Conservation (phyloP, 768 basidiomycete genomes). For the Xerocomellus amylosporus region DNA sequence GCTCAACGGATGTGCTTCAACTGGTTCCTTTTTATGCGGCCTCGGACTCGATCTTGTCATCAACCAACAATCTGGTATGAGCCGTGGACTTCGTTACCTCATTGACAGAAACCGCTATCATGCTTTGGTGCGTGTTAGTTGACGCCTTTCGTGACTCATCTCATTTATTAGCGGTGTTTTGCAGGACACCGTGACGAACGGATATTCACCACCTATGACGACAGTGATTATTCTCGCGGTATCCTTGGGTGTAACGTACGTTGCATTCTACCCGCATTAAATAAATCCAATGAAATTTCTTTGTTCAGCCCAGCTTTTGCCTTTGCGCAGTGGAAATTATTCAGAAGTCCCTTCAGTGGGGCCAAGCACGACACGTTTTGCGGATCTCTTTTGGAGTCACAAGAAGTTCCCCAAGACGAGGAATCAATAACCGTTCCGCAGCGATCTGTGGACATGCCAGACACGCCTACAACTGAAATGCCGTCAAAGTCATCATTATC, state of each 20-base stretch:
- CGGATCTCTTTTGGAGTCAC: constrained; percentile 27
- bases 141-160: background rate
- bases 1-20: constrained; percentile 51
- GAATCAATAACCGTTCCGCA: constrained; percentile 14
- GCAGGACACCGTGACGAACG: constrained; percentile 47
- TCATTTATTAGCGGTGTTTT: constrained; percentile 1
- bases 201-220: constrained; percentile 49
- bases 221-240: constrained; percentile 51
- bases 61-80: constrained; percentile 59
- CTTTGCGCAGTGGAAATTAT: constrained; percentile 50
- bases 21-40: constrained; percentile 57
- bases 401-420: constrained; percentile 23
- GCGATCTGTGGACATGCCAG: constrained; percentile 8
- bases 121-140: constrained; percentile 40
- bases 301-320: constrained; percentile 49
- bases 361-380: constrained; percentile 14
- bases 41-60: constrained; percentile 57
- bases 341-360: constrained; percentile 49
- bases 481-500: constrained; percentile 2
- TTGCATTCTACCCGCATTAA: constrained; percentile 3
- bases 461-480: constrained; percentile 23
- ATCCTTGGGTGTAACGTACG: constrained; percentile 58
- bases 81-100: constrained; percentile 58
- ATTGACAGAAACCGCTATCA: constrained; percentile 63
- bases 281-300: background rate